These are phyloP conservation scores for Erysimum cheiranthoides DNA, from an alignment of 345 rosid genomes.

Conservation along the genomic window DNA sequence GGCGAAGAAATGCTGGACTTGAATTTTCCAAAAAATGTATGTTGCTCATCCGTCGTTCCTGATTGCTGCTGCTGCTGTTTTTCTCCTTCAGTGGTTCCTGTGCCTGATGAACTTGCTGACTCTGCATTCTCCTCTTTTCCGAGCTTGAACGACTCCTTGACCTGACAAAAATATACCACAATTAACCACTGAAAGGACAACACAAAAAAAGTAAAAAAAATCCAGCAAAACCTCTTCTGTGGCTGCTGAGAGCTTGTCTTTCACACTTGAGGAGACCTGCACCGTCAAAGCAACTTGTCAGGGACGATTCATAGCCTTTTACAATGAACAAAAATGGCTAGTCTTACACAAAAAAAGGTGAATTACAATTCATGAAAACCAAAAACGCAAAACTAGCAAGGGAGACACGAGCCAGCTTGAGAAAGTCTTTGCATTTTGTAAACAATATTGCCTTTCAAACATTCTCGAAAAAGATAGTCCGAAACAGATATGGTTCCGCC, in stretches of 20 bases:
- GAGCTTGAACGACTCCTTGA: constrained; percentile 67
- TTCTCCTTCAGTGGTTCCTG: constrained; percentile 57
- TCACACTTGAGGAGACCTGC: constrained; percentile 81
- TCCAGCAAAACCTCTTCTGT: constrained; percentile 75
- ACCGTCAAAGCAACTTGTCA: constrained; percentile 30
- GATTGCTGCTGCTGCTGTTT: constrained; percentile 50
- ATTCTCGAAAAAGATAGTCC: neutral
- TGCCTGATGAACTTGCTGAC: constrained; percentile 52
- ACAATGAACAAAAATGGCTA: constrained; percentile 21
- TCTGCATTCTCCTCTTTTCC: constrained; percentile 61
- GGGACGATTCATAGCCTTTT: constrained; percentile 10
- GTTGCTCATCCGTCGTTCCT: constrained; percentile 51
- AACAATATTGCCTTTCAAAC: neutral
- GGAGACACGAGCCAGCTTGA: neutral
- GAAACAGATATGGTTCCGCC: neutral
- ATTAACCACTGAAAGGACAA: constrained; percentile 10
- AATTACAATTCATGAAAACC: neutral
- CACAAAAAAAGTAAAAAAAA: constrained; percentile 13
- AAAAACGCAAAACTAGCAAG: neutral
- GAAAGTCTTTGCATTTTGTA: neutral
- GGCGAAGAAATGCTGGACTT: constrained; percentile 71
- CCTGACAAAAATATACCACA: constrained; percentile 50
- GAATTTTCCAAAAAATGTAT: constrained; percentile 71
- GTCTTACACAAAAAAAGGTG: neutral
- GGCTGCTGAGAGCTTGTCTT: constrained; percentile 82